These are phyloP conservation scores for Dendryphion nanum DNA, from an alignment of 2,329 filamentous ascomycete genomes.

Conservation along the genomic window DNA sequence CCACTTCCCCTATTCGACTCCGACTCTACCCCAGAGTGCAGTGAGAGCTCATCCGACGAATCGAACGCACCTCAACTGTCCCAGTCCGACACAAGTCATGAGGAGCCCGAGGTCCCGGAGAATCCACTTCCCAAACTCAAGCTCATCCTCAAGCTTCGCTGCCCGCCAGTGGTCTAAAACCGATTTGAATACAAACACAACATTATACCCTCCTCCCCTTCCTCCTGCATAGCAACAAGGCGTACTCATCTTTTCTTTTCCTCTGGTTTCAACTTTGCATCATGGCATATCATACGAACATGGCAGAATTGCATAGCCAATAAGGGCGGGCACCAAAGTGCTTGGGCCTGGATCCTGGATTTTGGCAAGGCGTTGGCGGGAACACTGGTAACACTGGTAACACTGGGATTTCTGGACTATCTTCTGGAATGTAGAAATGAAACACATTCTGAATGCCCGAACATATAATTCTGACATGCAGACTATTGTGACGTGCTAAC, in stretches of 20 bases:
- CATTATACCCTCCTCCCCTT: slow-evolving; percentile 8
- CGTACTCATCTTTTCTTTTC: slow-evolving; percentile 22
- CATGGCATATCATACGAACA: slow-evolving; percentile 33
- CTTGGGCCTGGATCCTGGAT: slow-evolving; percentile 30
- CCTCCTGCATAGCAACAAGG: slow-evolving; percentile 20
- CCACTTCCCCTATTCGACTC: slow-evolving; percentile 46
- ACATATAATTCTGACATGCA: too few species aligned
- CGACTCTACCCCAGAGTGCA: slow-evolving; percentile 36
- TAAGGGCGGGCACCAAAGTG: slow-evolving; percentile 36
- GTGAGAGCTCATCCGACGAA: slow-evolving; percentile 37
- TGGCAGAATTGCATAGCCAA: slow-evolving; percentile 20
- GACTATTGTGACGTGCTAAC: too few species aligned
- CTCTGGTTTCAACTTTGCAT: background rate
- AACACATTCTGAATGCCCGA: background rate
- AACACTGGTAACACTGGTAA: too few species aligned
- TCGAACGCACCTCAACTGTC: slow-evolving; percentile 26
- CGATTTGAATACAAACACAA: too few species aligned
- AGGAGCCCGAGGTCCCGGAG: slow-evolving; percentile 4
- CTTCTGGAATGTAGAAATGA: slow-evolving; percentile 3
- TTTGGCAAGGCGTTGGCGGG: slow-evolving; percentile 28
- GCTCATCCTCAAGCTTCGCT: slow-evolving; percentile 3
- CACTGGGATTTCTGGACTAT: slow-evolving; percentile 3
- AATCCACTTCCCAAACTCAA: slow-evolving; percentile 2
- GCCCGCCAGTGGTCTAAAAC: too few species aligned
- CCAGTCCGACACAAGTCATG: slow-evolving; percentile 13